phyloP scores from a whole-genome alignment of 352 stramenopile species.

The Phytophthora melonis region DNA sequence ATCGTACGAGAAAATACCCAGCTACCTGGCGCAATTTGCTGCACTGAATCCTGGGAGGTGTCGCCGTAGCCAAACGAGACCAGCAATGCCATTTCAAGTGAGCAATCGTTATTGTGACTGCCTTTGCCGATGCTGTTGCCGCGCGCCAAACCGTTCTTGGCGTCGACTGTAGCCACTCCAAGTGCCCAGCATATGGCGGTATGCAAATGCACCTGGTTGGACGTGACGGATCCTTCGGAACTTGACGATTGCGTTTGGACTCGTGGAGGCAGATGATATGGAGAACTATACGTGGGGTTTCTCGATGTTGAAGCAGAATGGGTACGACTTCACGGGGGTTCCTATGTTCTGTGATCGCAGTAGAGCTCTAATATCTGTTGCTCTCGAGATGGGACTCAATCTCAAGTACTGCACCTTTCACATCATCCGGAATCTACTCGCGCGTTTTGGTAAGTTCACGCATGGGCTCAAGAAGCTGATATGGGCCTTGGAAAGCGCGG shows the following conservation, averaged over 20 bases:
- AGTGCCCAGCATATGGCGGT: not conserved
- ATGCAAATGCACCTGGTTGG: not conserved
- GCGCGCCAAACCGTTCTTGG: not conserved
- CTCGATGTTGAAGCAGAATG: not conserved
- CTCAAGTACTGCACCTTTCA: not conserved
- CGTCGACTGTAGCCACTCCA: not conserved
- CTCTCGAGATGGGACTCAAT: not conserved
- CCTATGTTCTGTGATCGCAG: not conserved
- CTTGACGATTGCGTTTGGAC: not conserved
- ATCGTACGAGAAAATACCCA: not conserved
- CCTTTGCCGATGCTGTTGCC: not conserved
- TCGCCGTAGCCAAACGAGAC: not conserved
- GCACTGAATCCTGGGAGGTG: not conserved
- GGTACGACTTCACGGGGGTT: not conserved
- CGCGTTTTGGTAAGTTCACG: not conserved
- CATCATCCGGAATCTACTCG: not conserved
- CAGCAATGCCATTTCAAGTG: not conserved
- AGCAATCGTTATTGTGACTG: not conserved
- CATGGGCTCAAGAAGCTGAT: not conserved
- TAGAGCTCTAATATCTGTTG: not conserved
- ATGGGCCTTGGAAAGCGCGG: not conserved
- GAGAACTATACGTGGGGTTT: not conserved
- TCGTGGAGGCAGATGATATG: not conserved
- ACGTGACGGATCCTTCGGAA: not conserved
- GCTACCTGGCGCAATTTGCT: not conserved